Percentiles rank a stretch among this genome's conserved stretches.
Evolutionary conservation across 306 rosid genomes (phyloP).

Genomic region (Quercus alba): DNA sequence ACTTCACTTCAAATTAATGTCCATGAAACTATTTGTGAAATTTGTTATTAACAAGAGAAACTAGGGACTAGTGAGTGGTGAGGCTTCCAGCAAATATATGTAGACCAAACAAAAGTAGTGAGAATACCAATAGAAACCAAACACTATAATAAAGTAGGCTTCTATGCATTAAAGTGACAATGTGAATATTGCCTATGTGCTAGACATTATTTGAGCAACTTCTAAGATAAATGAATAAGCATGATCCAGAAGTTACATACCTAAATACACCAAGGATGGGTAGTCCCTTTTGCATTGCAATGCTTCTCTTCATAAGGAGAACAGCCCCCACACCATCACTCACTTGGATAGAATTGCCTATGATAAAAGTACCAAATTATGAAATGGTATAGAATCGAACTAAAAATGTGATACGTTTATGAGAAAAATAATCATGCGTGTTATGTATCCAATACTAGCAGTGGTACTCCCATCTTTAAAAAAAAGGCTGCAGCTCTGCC

Average conservation of each 20-base stretch:
- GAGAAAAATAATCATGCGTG: not conserved
- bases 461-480: constrained; percentile 90
- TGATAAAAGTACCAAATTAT: constrained; percentile 21
- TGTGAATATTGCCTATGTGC: not conserved
- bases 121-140: not conserved
- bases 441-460: constrained; percentile 59
- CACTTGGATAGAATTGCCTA: constrained; percentile 95
- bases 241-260: constrained; percentile 18
- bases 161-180: not conserved
- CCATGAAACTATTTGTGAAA: not conserved
- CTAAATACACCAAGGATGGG: constrained; percentile 94
- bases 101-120: not conserved
- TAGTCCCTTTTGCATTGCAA: constrained; percentile 69
- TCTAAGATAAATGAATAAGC: not conserved
- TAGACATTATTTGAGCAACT: not conserved
- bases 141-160: not conserved
- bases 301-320: constrained; percentile 86
- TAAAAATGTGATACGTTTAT: not conserved
- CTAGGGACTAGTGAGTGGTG: not conserved
- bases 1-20: not conserved
- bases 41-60: not conserved
- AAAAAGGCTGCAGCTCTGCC: constrained; percentile 68
- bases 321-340: constrained; percentile 96
- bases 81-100: not conserved
- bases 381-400: constrained; percentile 1